Base-by-base conservation (phyloP, 2,329 filamentous ascomycete genomes). In the Aureobasidium leucospermi region DNA sequence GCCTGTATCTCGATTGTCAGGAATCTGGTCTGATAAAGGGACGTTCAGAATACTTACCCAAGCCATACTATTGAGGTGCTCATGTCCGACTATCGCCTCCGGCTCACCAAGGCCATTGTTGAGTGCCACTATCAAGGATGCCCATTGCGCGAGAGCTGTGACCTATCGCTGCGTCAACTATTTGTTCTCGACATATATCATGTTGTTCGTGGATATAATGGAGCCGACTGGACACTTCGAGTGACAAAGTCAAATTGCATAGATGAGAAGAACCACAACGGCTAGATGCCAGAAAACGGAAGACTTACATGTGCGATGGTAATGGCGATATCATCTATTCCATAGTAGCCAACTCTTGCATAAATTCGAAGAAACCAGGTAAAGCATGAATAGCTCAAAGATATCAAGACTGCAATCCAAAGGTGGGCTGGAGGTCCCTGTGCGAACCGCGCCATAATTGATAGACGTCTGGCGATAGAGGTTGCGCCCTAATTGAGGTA, bases 321-420 rank as follows among this genome's bases (percentile, higher is more conserved):
- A 9, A 58, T 48, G 36, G 55, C 36, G 5, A 58, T 38, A 48
- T 58, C 55, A n/a, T 58, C 55, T 23, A 48, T 32, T n/a, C 55
- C 55, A 41, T 58, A 58, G 9, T 58, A 58, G n/a, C 55, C 43
- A n/a, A 58, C 43, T 58, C 55, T 58, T 31, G 55, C 55, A 58
- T 58, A 58, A 4, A 58, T 58, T 16, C 55, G 55, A 32, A 58
- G 55, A 23, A 47, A 58, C 34, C 55, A 41, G 10, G 55, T 58
- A 23, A 58, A 58, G 43, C 55, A 58, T n/a, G 55, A 58, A 32
- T 58, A 58, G 32, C 41, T 47, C n/a, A 58, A 16, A 8, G 55
- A 58, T n/a, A 58, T 47, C 23, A 58, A 15, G 32, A 58, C 42
- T 41, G 55, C 55, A 16, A 58, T 58, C 55, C 55, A 58, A 7